These are phyloP conservation scores for Gonapodya sp. DNA, from an alignment of 192 early-diverging fungal species.

Conservation along the genomic window DNA sequence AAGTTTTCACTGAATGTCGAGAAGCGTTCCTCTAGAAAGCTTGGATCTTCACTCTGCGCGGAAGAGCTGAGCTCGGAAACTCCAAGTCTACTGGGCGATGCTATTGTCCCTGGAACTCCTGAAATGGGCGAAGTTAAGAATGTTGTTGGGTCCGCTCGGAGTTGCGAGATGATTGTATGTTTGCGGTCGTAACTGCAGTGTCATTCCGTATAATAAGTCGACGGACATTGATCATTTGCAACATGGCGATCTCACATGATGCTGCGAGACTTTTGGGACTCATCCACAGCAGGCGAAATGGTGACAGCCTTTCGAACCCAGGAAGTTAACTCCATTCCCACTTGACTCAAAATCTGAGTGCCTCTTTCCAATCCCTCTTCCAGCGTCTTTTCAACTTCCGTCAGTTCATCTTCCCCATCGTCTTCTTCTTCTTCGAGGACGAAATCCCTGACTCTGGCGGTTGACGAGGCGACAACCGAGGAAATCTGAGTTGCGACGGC, in stretches of 20 bases:
- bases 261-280: not conserved
- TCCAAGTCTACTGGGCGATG: conserved; percentile 22
- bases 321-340: not conserved
- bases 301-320: not conserved
- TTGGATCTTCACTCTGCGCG: conserved; percentile 17
- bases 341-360: not conserved
- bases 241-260: not conserved
- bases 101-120: not conserved
- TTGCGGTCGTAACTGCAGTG: conserved; percentile 11
- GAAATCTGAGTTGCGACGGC: conserved; percentile 22
- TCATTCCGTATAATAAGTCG: too few species aligned
- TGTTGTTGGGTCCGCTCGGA: conserved; percentile 19
- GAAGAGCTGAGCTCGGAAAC: conserved; percentile 22
- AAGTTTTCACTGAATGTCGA: conserved; percentile 12
- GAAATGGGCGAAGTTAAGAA: conserved; percentile 16
- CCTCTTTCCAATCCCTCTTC: not conserved
- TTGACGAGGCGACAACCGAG: too few species aligned
- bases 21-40: conserved; percentile 20
- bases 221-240: too few species aligned
- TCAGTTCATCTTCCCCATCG: conserved; percentile 1
- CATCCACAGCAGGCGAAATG: not conserved
- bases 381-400: not conserved
- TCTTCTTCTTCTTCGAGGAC: conserved; percentile 2
- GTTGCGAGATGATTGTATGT: conserved; percentile 21
- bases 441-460: conserved; percentile 3